Evolutionary conservation across 306 rosid genomes (phyloP).

Genomic region (Prosopis cineraria): DNA sequence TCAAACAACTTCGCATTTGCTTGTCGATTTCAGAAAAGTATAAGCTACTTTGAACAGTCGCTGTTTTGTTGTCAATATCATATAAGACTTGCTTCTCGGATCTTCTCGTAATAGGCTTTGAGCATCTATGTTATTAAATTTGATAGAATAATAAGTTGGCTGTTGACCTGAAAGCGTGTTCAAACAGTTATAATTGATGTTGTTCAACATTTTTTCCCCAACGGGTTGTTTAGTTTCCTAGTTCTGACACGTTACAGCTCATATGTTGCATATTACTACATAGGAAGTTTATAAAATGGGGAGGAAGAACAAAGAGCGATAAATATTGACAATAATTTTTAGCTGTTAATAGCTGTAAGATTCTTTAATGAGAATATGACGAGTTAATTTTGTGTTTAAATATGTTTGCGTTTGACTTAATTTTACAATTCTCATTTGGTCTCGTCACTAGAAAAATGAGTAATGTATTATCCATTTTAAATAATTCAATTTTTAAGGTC

Average conservation of each 20-base stretch:
- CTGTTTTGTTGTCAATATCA: slow-evolving; percentile 36
- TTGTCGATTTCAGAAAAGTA: slow-evolving; percentile 42
- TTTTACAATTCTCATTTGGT: neutral
- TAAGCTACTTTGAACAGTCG: slow-evolving; percentile 42
- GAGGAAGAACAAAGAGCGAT: neutral
- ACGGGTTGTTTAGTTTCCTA: neutral
- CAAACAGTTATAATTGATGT: slow-evolving; percentile 26
- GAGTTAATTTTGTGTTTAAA: too few relatives aligned
- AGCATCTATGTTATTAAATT: slow-evolving; percentile 31
- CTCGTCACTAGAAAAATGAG: neutral
- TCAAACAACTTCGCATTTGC: slow-evolving; percentile 19
- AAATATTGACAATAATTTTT: neutral
- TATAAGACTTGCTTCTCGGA: slow-evolving; percentile 28
- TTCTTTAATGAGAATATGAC: too few relatives aligned
- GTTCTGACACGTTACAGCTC: neutral
- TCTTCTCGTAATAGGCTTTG: slow-evolving; percentile 45
- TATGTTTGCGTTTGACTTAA: too few relatives aligned
- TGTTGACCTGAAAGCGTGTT: slow-evolving; percentile 22
- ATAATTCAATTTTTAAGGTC: neutral
- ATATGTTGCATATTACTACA: neutral
- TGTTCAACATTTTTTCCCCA: neutral
- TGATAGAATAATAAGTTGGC: slow-evolving; percentile 52
- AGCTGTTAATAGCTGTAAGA: neutral
- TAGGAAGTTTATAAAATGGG: neutral
- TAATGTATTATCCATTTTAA: neutral